A percentile compares a stretch with the other conserved stretches of the same genome.
These are phyloP conservation scores for Salix viminalis DNA, from an alignment of 345 rosid genomes.

Conservation along the genomic window DNA sequence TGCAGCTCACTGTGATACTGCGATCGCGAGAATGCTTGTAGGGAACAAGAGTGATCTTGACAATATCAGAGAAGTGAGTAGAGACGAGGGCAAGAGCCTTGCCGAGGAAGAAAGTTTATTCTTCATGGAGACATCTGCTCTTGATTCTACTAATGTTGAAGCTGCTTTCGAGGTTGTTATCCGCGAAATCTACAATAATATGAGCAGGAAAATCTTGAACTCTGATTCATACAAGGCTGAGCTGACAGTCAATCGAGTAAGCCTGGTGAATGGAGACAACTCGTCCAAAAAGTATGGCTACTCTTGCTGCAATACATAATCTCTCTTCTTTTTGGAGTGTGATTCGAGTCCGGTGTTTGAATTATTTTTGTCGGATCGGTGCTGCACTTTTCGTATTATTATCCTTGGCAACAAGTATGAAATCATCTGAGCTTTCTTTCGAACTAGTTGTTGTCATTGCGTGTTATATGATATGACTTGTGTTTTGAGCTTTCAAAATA, in stretches of 20 bases:
- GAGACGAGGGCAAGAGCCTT: slow-evolving; percentile 67
- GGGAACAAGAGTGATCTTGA: slow-evolving; percentile 92
- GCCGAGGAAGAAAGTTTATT: slow-evolving; percentile 78
- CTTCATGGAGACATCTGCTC: slow-evolving; percentile 96
- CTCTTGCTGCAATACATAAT: slow-evolving; percentile 21
- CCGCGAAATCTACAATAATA: slow-evolving; percentile 67
- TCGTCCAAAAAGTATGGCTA: slow-evolving; percentile 23
- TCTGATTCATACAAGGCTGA: slow-evolving; percentile 80
- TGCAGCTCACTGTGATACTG: slow-evolving; percentile 80
- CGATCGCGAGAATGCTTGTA: slow-evolving; percentile 76
- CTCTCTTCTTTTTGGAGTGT: neutral
- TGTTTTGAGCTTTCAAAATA: too few relatives aligned
- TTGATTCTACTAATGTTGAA: slow-evolving; percentile 76
- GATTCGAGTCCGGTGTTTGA: too few relatives aligned
- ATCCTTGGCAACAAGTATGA: too few relatives aligned
- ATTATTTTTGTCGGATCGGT: too few relatives aligned
- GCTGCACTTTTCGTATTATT: too few relatives aligned
- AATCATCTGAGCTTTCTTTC: too few relatives aligned
- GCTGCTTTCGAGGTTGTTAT: slow-evolving; percentile 85
- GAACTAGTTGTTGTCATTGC: too few relatives aligned
- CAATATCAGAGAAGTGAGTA: slow-evolving; percentile 62
- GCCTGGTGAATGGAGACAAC: slow-evolving; percentile 37
- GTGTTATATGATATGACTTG: too few relatives aligned
- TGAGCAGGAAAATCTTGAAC: slow-evolving; percentile 58
- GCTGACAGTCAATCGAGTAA: slow-evolving; percentile 60